Evolutionary conservation across 164 flowering plant species (phyloP).

Genomic region (Nymphaea colorata): DNA sequence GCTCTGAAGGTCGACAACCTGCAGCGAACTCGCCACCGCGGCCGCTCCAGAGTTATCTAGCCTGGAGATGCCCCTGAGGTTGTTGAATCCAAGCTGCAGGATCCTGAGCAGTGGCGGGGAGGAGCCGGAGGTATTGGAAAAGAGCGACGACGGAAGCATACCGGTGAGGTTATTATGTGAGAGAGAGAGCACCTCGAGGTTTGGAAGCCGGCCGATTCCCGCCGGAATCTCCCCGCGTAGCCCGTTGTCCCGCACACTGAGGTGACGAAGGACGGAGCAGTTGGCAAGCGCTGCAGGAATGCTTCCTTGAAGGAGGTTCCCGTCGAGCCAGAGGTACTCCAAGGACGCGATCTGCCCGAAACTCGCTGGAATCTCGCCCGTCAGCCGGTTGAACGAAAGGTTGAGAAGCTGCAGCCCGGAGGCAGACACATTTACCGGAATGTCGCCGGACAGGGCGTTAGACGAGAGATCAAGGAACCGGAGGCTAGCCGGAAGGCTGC

Average conservation of each 20-base stretch:
- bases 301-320: conserved; percentile 52
- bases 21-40: conserved; percentile 25
- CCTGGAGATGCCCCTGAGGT: conserved; percentile 38
- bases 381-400: conserved; percentile 49
- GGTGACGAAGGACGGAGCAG: conserved; percentile 56
- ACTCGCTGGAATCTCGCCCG: conserved; percentile 53
- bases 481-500: conserved; percentile 20
- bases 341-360: conserved; percentile 52
- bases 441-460: conserved; percentile 48
- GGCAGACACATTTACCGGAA: conserved; percentile 35
- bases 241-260: conserved; percentile 53
- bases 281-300: conserved; percentile 71
- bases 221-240: conserved; percentile 56
- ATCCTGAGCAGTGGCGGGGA: conserved; percentile 35
- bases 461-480: conserved; percentile 41
- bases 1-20: conserved; percentile 48
- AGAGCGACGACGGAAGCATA: conserved; percentile 33
- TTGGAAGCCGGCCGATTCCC: conserved; percentile 41
- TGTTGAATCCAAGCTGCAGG: conserved; percentile 55
- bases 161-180: conserved; percentile 58
- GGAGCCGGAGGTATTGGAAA: conserved; percentile 29
- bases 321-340: conserved; percentile 57
- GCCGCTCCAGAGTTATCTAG: conserved; percentile 13
- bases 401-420: conserved; percentile 43
- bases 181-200: conserved; percentile 55